Conservation (phyloP, 169 alveolate genomes). For the Miamiensis avidus region DNA sequence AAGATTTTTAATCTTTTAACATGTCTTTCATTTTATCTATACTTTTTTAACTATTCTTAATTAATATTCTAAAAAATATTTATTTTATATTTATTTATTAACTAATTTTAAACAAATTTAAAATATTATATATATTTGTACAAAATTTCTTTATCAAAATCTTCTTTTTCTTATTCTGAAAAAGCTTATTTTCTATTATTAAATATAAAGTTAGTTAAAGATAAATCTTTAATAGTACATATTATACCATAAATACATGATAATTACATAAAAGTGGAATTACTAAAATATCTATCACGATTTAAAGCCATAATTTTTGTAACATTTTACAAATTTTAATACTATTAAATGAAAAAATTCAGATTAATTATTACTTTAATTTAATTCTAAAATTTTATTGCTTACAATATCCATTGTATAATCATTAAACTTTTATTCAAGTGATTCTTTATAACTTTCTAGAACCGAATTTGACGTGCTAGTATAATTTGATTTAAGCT, state of each 20-base stretch:
- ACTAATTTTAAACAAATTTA: no score
- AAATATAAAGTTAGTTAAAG: no score
- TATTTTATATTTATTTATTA: no score
- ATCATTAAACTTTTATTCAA: background rate
- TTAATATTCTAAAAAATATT: background rate
- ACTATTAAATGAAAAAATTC: background rate
- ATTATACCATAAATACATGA: background rate
- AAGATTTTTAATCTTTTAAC: background rate
- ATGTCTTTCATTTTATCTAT: background rate
- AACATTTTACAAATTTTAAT: background rate
- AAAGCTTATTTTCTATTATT: background rate
- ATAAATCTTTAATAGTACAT: background rate
- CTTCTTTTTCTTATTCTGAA: background rate
- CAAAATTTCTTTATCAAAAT: background rate
- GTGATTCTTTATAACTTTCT: background rate
- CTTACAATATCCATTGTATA: background rate
- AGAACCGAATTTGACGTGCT: no score
- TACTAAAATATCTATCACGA: background rate
- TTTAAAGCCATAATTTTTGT: background rate
- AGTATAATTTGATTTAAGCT: no score
- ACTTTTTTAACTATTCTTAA: background rate
- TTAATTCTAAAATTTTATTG: no score
- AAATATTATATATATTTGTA: no score
- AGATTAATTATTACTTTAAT: no score
- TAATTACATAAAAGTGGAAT: background rate